phyloP scores from a whole-genome alignment of 148 eudicot species.

The Linanthus parryae region DNA sequence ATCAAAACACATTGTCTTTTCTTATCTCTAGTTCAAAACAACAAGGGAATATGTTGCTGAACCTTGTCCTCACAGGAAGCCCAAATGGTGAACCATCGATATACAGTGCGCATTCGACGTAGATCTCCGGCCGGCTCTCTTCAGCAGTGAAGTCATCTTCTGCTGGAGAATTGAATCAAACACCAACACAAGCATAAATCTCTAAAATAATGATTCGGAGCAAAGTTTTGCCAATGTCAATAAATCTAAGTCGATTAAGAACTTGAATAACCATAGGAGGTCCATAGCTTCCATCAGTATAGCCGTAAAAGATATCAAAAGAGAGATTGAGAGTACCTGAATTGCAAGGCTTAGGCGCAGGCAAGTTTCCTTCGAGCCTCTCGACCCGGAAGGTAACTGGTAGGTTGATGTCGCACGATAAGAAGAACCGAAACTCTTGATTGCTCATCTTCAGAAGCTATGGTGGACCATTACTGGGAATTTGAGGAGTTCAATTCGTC shows the following conservation, averaged over 20 bases:
- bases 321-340: constrained; percentile 29
- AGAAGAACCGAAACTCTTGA: constrained; percentile 79
- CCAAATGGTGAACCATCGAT: constrained; percentile 95
- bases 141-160: constrained; percentile 52
- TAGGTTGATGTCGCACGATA: constrained; percentile 87
- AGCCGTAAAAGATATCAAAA: too few relatives aligned
- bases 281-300: too few relatives aligned
- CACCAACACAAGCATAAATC: not conserved
- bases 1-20: not conserved
- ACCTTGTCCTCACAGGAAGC: constrained; percentile 91
- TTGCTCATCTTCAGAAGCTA: constrained; percentile 38
- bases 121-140: constrained; percentile 75
- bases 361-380: constrained; percentile 60
- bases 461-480: not conserved
- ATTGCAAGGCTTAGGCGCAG: constrained; percentile 30
- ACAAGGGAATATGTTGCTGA: not conserved
- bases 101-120: constrained; percentile 81
- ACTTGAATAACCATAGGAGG: too few relatives aligned
- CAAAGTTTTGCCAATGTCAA: too few relatives aligned
- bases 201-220: not conserved
- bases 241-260: too few relatives aligned
- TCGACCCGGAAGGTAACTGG: constrained; percentile 80
- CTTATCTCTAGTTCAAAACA: not conserved
- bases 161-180: constrained; percentile 24
- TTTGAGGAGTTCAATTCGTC: too few relatives aligned